Evolutionary conservation across 345 rosid genomes (phyloP).

Genomic region (Moringa oleifera): DNA sequence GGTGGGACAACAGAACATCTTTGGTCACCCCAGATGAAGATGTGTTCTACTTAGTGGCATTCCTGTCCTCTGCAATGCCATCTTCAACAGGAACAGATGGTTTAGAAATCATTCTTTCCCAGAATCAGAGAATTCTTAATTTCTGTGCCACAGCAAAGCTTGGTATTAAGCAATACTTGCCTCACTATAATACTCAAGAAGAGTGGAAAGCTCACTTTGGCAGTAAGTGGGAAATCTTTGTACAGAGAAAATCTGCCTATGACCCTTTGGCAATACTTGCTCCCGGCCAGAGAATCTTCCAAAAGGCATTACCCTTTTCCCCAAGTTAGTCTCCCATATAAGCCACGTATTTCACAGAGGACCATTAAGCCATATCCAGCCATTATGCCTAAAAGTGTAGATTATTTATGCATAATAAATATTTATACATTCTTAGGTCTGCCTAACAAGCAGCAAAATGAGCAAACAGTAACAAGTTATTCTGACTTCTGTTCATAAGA

Average conservation of each 20-base stretch:
- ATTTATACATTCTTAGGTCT: slow-evolving; percentile 11
- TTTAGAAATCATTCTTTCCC: slow-evolving; percentile 48
- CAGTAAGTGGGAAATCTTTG: slow-evolving; percentile 58
- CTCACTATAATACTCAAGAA: slow-evolving; percentile 52
- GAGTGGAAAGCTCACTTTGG: slow-evolving; percentile 89
- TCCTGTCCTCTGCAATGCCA: slow-evolving; percentile 73
- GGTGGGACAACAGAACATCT: slow-evolving; percentile 83
- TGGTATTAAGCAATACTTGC: slow-evolving; percentile 70
- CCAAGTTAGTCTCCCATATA: slow-evolving; percentile 18
- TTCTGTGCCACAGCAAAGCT: slow-evolving; percentile 37
- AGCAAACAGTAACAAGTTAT: too few species aligned
- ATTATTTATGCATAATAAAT: slow-evolving; percentile 19
- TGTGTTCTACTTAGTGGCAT: slow-evolving; percentile 65
- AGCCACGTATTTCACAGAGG: slow-evolving; percentile 10
- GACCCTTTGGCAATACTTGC: slow-evolving; percentile 85
- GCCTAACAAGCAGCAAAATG: slow-evolving; percentile 2
- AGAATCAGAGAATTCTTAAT: slow-evolving; percentile 50
- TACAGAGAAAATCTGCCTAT: slow-evolving; percentile 52
- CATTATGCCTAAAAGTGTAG: slow-evolving; percentile 29
- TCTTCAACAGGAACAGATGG: slow-evolving; percentile 50
- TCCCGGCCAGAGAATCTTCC: slow-evolving; percentile 83
- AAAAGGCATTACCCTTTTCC: slow-evolving; percentile 33
- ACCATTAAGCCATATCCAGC: slow-evolving; percentile 12
- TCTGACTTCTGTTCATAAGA: slow-evolving; percentile 15
- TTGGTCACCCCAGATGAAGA: slow-evolving; percentile 74